Conservation (phyloP, 305 asterid species). For the Ilex paraguariensis region DNA sequence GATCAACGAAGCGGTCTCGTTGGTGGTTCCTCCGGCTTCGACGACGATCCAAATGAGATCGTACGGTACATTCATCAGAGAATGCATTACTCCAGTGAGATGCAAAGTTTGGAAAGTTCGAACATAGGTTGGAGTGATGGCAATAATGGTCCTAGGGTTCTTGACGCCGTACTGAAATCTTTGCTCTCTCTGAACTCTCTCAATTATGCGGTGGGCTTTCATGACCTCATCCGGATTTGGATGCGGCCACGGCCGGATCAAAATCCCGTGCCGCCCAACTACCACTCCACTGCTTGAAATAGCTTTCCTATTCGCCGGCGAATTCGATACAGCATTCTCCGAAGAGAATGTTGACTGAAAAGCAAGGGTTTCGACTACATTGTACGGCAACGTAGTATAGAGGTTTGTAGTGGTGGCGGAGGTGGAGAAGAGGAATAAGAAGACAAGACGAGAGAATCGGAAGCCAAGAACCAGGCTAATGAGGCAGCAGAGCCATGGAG, state of each 20-base stretch:
- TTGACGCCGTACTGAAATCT: conserved; percentile 75
- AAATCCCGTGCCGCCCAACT: conserved; percentile 93
- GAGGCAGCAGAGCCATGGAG: conserved; percentile 79
- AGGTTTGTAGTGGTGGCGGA: conserved; percentile 34
- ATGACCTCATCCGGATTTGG: conserved; percentile 92
- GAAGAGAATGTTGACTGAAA: conserved; percentile 11
- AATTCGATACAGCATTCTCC: background rate
- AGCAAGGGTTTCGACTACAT: conserved; percentile 13
- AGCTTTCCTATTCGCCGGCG: conserved; percentile 24
- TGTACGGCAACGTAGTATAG: conserved; percentile 24
- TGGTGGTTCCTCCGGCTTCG: conserved; percentile 78
- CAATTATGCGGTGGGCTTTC: conserved; percentile 82
- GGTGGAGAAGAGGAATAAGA: conserved; percentile 59
- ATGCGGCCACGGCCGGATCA: conserved; percentile 97
- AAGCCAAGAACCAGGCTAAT: conserved; percentile 84
- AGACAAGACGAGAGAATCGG: conserved; percentile 79
- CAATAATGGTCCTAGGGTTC: conserved; percentile 70
- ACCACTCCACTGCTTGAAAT: conserved; percentile 59
- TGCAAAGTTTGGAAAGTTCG: conserved; percentile 93
- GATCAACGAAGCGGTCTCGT: conserved; percentile 72
- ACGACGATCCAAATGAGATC: conserved; percentile 91
- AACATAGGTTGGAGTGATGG: conserved; percentile 83
- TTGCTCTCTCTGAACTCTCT: conserved; percentile 88
- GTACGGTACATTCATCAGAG: conserved; percentile 80
- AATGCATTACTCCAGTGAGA: conserved; percentile 93